Conservation (phyloP, 805 yeast species). For the Blastobotrys muscicola region DNA sequence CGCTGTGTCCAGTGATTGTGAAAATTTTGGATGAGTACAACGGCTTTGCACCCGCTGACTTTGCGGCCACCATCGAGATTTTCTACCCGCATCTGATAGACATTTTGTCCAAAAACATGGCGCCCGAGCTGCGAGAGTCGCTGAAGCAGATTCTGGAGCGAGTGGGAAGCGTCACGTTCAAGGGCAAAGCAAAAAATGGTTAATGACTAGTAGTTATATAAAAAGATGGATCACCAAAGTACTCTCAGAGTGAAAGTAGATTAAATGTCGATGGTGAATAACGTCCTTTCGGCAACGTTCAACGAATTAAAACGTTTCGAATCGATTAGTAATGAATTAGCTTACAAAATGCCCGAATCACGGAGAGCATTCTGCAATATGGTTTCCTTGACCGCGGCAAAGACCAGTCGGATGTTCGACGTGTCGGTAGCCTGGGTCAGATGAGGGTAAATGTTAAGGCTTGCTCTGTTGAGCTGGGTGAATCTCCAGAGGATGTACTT, state of each 20-base stretch:
- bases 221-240: no score
- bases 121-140: slow-evolving; percentile 27
- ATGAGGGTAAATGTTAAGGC: slow-evolving; percentile 76
- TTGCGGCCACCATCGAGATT: slow-evolving; percentile 20
- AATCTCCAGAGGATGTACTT: slow-evolving; percentile 88
- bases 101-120: slow-evolving; percentile 28
- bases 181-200: no score
- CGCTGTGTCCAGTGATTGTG: slow-evolving; percentile 89
- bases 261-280: no score
- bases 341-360: slow-evolving; percentile 60
- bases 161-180: slow-evolving; percentile 30
- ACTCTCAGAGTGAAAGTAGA: no score
- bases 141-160: slow-evolving; percentile 30
- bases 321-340: no score
- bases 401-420: slow-evolving; percentile 73
- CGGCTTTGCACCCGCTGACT: slow-evolving; percentile 48
- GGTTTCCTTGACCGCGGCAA: slow-evolving; percentile 76
- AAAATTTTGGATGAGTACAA: slow-evolving; percentile 78
- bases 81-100: slow-evolving; percentile 26
- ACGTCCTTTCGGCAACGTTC: no score
- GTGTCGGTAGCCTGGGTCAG: slow-evolving; percentile 92
- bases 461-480: slow-evolving; percentile 73
- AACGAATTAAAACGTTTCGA: neutral
- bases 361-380: slow-evolving; percentile 65
- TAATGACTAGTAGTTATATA: no score